Evolutionary conservation across 169 alveolate genomes (phyloP).

Genomic region (Eimeria zaria): DNA sequence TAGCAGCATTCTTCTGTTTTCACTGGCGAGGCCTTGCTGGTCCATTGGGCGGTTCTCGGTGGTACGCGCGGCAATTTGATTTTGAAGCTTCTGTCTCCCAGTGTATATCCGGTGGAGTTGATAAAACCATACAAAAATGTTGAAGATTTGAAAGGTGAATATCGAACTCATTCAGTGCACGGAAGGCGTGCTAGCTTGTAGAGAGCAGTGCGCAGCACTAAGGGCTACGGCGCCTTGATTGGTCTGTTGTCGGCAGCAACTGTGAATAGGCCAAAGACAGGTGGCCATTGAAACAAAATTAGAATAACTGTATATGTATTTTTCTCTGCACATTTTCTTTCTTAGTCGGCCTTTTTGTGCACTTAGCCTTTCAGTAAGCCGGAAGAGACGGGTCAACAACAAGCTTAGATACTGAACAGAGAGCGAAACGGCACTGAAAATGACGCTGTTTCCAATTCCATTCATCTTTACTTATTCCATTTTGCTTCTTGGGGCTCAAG

Average conservation of each 20-base stretch:
- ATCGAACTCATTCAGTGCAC: background rate
- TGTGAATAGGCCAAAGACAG: background rate
- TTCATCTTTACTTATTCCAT: background rate
- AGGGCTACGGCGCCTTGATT: constrained; percentile 34
- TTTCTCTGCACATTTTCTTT: background rate
- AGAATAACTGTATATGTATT: constrained; percentile 10
- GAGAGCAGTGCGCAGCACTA: constrained; percentile 15
- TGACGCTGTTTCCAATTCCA: background rate
- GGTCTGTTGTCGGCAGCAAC: constrained; percentile 36
- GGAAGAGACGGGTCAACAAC: constrained; percentile 48
- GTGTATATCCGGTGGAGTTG: background rate
- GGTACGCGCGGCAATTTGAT: background rate
- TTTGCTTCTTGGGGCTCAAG: background rate
- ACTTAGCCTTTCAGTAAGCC: constrained; percentile 35
- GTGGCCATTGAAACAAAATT: background rate
- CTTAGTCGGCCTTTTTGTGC: background rate
- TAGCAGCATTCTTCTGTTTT: background rate
- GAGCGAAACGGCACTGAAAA: background rate
- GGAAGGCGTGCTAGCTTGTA: constrained; percentile 30
- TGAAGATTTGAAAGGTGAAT: background rate
- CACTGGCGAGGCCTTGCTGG: constrained; percentile 36
- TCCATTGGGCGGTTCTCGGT: constrained; percentile 23
- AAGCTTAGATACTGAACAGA: constrained; percentile 11
- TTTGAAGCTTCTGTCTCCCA: background rate
- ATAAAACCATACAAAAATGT: background rate